Evolutionary conservation across 2,329 filamentous ascomycete species (phyloP).

Genomic region (Fusarium falciforme): DNA sequence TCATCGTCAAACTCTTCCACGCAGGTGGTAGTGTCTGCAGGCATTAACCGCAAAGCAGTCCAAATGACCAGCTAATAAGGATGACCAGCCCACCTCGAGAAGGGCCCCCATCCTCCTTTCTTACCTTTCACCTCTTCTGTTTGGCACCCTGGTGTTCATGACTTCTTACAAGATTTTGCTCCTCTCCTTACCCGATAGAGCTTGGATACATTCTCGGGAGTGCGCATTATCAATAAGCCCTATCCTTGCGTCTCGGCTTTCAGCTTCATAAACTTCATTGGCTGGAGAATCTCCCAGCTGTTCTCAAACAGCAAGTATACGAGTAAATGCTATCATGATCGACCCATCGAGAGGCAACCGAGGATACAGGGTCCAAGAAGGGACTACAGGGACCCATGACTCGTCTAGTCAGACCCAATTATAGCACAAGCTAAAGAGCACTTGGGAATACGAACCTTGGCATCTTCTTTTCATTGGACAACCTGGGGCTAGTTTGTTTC

Average conservation of each 20-base stretch:
- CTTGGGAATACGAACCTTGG: slow-evolving; percentile 1
- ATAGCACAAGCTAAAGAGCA: neutral
- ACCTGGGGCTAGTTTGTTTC: neutral
- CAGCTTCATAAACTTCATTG: neutral
- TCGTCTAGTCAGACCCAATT: neutral
- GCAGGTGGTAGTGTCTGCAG: neutral
- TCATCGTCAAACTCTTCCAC: neutral
- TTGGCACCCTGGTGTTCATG: neutral
- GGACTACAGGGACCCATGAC: neutral
- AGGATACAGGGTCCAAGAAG: neutral
- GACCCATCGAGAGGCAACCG: neutral
- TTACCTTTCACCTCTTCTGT: no score
- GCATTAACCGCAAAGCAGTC: neutral
- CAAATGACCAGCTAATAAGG: neutral
- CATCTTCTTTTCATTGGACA: neutral
- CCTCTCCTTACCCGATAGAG: neutral
- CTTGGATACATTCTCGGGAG: neutral
- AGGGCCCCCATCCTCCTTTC: neutral
- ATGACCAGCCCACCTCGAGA: no score
- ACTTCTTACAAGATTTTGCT: neutral
- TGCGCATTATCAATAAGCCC: neutral
- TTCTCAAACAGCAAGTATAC: neutral
- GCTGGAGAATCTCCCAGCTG: neutral
- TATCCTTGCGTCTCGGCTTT: neutral
- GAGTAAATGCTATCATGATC: neutral